Evolutionary conservation across 2,329 filamentous ascomycete species (phyloP).

Genomic region (Aspergillus texensis): DNA sequence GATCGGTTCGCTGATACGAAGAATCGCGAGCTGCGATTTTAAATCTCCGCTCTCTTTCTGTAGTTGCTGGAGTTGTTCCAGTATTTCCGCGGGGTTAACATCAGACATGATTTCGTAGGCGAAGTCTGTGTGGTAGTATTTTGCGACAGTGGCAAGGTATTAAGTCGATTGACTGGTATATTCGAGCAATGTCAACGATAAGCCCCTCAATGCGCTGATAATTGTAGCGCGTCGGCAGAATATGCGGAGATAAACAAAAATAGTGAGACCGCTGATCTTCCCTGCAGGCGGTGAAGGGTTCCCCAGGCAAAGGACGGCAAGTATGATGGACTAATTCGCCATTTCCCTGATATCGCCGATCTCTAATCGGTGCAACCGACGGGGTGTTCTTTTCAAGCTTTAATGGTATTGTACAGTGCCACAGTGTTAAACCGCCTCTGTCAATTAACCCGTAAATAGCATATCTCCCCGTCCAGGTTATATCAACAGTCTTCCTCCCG

Average conservation of each 20-base stretch:
- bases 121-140: not conserved
- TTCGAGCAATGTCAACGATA: not conserved
- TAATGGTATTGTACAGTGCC: not conserved
- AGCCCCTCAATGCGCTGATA: not conserved
- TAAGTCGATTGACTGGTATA: not conserved
- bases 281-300: conserved; percentile 16
- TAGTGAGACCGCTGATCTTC: conserved; percentile 10
- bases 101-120: conserved; percentile 23
- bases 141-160: not conserved
- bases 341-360: not conserved
- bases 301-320: not conserved
- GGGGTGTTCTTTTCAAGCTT: not conserved
- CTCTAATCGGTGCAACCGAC: not conserved
- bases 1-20: conserved; percentile 76
- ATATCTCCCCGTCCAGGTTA: not conserved
- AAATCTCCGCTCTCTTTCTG: conserved; percentile 51
- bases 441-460: not conserved
- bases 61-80: conserved; percentile 51
- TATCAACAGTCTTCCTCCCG: not conserved
- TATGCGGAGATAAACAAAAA: conserved; percentile 25
- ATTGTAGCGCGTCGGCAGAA: conserved; percentile 14
- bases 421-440: not conserved
- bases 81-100: conserved; percentile 24
- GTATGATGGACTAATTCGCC: not conserved
- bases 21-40: conserved; percentile 62